Percentiles rank a stretch among this genome's conserved stretches.
These are phyloP conservation scores for Orychophragmus violaceus DNA, from an alignment of 345 rosid genomes.

Conservation along the genomic window DNA sequence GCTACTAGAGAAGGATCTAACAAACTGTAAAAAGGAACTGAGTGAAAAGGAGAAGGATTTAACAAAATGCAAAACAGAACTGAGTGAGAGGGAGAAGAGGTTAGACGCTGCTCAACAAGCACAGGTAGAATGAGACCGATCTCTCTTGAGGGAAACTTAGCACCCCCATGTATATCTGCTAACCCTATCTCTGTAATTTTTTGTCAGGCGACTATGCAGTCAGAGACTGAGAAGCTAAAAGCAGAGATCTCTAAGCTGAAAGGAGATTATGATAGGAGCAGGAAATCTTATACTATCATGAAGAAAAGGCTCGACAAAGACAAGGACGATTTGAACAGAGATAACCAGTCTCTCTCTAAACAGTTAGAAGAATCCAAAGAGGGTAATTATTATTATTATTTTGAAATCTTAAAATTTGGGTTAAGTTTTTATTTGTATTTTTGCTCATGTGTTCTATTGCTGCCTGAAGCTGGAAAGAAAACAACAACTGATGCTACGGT, in stretches of 20 bases:
- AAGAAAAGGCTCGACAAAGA: constrained; percentile 42
- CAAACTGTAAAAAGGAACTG: constrained; percentile 53
- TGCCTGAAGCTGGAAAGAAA: constrained; percentile 44
- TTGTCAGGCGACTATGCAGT: constrained; percentile 41
- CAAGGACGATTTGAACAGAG: constrained; percentile 65
- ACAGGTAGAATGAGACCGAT: constrained; percentile 47
- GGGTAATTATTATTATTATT: constrained; percentile 36
- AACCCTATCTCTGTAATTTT: constrained; percentile 4
- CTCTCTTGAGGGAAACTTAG: neutral
- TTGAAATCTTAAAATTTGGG: neutral
- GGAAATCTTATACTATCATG: constrained; percentile 5
- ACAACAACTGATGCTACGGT: constrained; percentile 39
- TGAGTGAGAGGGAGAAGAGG: constrained; percentile 60
- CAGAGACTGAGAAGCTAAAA: constrained; percentile 58
- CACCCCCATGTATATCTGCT: constrained; percentile 5
- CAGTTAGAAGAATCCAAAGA: constrained; percentile 86
- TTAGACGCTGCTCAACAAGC: constrained; percentile 49
- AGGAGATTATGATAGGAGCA: constrained; percentile 1
- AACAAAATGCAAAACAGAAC: constrained; percentile 49
- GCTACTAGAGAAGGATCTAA: constrained; percentile 64
- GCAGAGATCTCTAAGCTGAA: constrained; percentile 24
- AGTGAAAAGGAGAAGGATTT: constrained; percentile 64
- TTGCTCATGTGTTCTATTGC: constrained; percentile 21
- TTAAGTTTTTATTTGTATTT: constrained; percentile 5
- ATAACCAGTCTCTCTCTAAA: constrained; percentile 62